Conservation (phyloP, 176 grass and related monocot genomes). For the Zoysia japonica region DNA sequence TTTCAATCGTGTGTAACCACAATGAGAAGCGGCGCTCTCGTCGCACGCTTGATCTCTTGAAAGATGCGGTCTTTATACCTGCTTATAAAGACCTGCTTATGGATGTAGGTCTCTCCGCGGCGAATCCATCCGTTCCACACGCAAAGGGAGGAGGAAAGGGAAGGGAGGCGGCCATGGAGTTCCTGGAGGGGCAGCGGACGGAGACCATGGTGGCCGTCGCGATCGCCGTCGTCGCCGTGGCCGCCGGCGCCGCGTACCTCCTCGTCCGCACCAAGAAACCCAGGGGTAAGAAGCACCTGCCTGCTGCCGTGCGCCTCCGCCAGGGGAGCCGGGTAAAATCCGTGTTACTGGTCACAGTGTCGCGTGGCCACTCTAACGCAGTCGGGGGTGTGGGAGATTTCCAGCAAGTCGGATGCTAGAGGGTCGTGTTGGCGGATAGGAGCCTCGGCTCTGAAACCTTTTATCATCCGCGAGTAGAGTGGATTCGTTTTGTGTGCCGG, state of each 20-base stretch:
- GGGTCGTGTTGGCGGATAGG: neutral
- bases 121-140: neutral
- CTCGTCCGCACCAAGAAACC: slow-evolving; percentile 56
- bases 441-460: neutral
- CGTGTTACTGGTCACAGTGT: neutral
- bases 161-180: slow-evolving; percentile 41
- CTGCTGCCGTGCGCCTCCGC: too few relatives aligned
- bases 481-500: neutral
- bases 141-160: neutral
- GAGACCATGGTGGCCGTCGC: slow-evolving; percentile 52
- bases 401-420: neutral
- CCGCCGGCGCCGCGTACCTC: slow-evolving; percentile 56
- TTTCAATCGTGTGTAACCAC: too few relatives aligned
- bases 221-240: slow-evolving; percentile 61
- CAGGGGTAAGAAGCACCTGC: slow-evolving; percentile 35
- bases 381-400: neutral
- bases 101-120: neutral
- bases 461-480: neutral
- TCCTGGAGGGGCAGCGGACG: slow-evolving; percentile 35
- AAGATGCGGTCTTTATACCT: too few relatives aligned
- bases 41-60: neutral
- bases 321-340: too few relatives aligned
- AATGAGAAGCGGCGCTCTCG: neutral
- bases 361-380: neutral
- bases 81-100: neutral